These are phyloP conservation scores for Tuber calosporum DNA, from an alignment of 495 filamentous ascomycete species.

Conservation along the genomic window DNA sequence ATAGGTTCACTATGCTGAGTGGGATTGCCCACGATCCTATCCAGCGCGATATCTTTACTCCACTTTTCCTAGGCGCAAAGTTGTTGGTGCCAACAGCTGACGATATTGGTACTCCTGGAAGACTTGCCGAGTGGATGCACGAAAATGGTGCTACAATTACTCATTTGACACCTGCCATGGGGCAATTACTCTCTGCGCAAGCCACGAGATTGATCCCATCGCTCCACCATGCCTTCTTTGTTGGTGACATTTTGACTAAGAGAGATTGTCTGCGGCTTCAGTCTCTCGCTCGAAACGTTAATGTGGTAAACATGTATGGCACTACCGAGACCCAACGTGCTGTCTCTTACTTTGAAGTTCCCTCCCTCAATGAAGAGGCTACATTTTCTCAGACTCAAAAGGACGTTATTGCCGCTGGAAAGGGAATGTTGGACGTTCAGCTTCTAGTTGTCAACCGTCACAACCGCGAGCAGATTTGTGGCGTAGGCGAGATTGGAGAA, in stretches of 20 bases:
- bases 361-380: constrained; percentile 59
- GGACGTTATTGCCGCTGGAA: constrained; percentile 78
- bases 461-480: constrained; percentile 63
- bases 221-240: constrained; percentile 80
- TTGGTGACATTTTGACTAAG: constrained; percentile 85
- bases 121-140: constrained; percentile 84
- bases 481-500: constrained; percentile 75
- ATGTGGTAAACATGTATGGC: constrained; percentile 86
- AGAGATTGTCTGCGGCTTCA: constrained; percentile 76
- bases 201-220: constrained; percentile 67
- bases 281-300: constrained; percentile 66
- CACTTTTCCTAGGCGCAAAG: constrained; percentile 77
- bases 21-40: constrained; percentile 89
- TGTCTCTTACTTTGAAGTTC: constrained; percentile 81
- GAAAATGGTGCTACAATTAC: constrained; percentile 72
- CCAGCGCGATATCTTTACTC: constrained; percentile 89
- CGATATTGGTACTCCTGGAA: constrained; percentile 74
- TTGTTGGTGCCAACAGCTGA: constrained; percentile 75
- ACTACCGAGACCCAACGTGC: constrained; percentile 85
- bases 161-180: constrained; percentile 93
- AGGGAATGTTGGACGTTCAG: constrained; percentile 89
- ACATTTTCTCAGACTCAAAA: constrained; percentile 62
- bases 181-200: constrained; percentile 86
- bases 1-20: constrained; percentile 75
- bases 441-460: constrained; percentile 81